These are phyloP conservation scores for Pyrenopolyporus hunteri DNA, from an alignment of 495 filamentous ascomycete genomes.

Conservation along the genomic window DNA sequence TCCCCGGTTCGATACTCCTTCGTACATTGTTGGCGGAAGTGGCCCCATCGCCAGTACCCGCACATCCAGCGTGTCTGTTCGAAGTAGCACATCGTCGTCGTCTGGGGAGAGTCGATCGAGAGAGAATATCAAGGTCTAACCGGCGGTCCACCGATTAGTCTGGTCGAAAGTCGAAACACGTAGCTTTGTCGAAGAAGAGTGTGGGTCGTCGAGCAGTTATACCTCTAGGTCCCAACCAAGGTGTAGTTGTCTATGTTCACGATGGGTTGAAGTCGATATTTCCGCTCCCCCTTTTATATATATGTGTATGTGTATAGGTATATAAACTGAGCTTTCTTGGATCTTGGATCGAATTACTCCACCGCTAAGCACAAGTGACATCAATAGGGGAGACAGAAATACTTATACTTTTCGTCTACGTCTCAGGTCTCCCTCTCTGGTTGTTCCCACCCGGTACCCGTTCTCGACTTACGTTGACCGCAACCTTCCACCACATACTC, in stretches of 20 bases:
- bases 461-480: conserved; percentile 37
- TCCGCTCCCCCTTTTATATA: background rate
- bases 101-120: conserved; percentile 5
- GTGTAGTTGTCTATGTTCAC: conserved; percentile 17
- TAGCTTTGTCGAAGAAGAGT: conserved; percentile 10
- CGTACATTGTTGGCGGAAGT: conserved; percentile 92
- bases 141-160: conserved; percentile 28
- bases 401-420: conserved; percentile 39
- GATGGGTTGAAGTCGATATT: conserved; percentile 1
- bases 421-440: conserved; percentile 11
- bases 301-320: background rate
- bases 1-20: conserved; percentile 97
- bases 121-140: conserved; percentile 1
- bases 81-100: conserved; percentile 66
- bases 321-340: conserved; percentile 1
- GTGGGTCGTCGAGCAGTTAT: conserved; percentile 21
- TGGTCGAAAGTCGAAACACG: conserved; percentile 12
- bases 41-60: conserved; percentile 94
- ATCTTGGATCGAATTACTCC: conserved; percentile 29
- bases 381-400: conserved; percentile 25
- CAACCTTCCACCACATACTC: conserved; percentile 41
- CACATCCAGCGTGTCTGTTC: conserved; percentile 69
- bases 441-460: conserved; percentile 20
- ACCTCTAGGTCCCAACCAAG: conserved; percentile 21
- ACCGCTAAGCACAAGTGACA: conserved; percentile 22